Evolutionary conservation across 2,329 filamentous ascomycete genomes (phyloP).

Genomic region (Phyllosticta citriasiana): DNA sequence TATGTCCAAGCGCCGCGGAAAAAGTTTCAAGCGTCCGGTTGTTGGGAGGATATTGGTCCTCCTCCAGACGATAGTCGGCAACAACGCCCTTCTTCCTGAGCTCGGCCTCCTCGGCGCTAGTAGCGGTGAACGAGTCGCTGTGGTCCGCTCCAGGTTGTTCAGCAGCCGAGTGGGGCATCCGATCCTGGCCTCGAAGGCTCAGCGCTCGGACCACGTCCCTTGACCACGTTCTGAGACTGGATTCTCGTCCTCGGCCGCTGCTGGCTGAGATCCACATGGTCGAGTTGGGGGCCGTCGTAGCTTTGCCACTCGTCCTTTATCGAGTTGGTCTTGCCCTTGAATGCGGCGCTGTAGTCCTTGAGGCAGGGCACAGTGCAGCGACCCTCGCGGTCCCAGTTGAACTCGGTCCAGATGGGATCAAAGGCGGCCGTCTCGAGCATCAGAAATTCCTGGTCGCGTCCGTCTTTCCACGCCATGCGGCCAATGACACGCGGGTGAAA

Average conservation of each 20-base stretch:
- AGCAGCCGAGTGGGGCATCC: constrained; percentile 16
- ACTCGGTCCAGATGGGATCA: constrained; percentile 49
- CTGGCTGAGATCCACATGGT: constrained; percentile 22
- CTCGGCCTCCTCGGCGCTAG: constrained; percentile 29
- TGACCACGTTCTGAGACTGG: constrained; percentile 5
- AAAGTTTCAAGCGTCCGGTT: constrained; percentile 48
- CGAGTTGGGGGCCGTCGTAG: constrained; percentile 37
- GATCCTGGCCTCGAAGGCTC: constrained; percentile 10
- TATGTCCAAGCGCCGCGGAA: constrained; percentile 48
- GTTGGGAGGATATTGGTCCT: constrained; percentile 46
- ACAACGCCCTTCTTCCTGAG: constrained; percentile 32
- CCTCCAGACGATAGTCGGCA: constrained; percentile 36
- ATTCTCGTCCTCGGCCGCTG: constrained; percentile 2
- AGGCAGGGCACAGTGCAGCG: constrained; percentile 46
- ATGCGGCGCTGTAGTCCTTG: constrained; percentile 43
- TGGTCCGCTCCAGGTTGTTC: constrained; percentile 18
- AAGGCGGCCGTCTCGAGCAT: constrained; percentile 50
- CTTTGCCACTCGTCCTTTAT: constrained; percentile 45
- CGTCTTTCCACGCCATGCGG: constrained; percentile 48
- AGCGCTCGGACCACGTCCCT: constrained; percentile 6
- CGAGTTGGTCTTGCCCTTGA: constrained; percentile 38
- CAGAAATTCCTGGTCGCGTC: constrained; percentile 42
- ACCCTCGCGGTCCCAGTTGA: constrained; percentile 44
- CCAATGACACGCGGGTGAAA: constrained; percentile 47
- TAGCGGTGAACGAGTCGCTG: constrained; percentile 31